These are phyloP conservation scores for Meyerozyma sp. DNA, from an alignment of 1,139 yeast genomes.

Conservation along the genomic window DNA sequence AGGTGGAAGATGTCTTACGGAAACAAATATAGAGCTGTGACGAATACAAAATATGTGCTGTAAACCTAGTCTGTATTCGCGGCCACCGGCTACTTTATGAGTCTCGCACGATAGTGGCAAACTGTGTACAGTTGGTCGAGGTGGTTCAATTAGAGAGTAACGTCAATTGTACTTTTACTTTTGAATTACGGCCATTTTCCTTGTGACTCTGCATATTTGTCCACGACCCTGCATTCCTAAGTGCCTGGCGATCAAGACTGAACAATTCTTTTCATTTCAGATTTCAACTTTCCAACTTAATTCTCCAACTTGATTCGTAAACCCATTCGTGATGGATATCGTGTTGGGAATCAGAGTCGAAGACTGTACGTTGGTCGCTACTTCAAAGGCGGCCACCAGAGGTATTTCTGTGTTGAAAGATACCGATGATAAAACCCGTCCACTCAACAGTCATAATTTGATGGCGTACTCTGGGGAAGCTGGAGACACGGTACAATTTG, in stretches of 20 bases:
- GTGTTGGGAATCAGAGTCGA: constrained; percentile 78
- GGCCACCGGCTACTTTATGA: not conserved
- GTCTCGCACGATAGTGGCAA: constrained; percentile 1
- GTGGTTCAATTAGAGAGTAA: not conserved
- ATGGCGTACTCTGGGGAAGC: constrained; percentile 94
- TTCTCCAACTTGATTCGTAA: not conserved
- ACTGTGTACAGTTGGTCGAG: not conserved
- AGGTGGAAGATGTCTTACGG: constrained; percentile 18
- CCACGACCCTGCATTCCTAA: too few species aligned
- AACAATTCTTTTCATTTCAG: not conserved
- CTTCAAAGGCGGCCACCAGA: constrained; percentile 90
- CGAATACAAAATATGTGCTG: too few species aligned
- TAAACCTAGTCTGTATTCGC: too few species aligned
- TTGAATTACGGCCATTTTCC: not conserved
- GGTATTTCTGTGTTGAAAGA: constrained; percentile 88
- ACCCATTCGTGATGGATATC: constrained; percentile 61
- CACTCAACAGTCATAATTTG: constrained; percentile 68
- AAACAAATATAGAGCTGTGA: too few species aligned
- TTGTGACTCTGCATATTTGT: not conserved
- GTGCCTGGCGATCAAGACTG: too few species aligned
- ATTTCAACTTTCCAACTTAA: not conserved
- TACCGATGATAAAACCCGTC: constrained; percentile 83
- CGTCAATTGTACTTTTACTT: not conserved
- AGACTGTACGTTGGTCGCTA: constrained; percentile 80
- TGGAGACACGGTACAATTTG: constrained; percentile 96